phyloP scores from a whole-genome alignment of 768 basidiomycete genomes.

The Lactifluus echinatus region DNA sequence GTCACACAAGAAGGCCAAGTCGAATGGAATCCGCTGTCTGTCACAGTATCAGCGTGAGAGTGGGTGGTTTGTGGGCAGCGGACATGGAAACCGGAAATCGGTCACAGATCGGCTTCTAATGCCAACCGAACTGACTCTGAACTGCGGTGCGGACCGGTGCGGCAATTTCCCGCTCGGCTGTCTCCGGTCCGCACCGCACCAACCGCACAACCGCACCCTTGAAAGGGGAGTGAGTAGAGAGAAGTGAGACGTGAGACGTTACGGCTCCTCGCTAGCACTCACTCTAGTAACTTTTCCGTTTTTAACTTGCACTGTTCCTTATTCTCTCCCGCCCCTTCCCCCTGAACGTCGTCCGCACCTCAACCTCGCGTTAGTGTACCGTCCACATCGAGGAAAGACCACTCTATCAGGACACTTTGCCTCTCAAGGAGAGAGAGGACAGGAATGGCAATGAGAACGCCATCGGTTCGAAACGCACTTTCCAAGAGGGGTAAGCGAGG shows the following conservation, averaged over 20 bases:
- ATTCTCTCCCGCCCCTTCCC: background rate
- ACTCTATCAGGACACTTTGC: background rate
- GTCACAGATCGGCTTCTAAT: constrained; percentile 6
- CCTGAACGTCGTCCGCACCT: background rate
- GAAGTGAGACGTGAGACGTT: background rate
- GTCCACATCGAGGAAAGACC: background rate
- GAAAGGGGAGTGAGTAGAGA: background rate
- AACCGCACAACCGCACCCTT: too few relatives aligned
- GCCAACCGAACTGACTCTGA: constrained; percentile 8
- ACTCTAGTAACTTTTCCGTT: background rate
- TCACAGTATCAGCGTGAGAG: background rate
- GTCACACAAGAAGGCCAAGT: background rate
- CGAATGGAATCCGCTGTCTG: background rate
- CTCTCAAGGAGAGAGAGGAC: background rate
- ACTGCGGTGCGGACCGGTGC: background rate
- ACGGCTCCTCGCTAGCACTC: background rate
- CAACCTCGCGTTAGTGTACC: background rate
- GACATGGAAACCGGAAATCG: background rate
- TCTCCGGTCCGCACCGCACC: background rate
- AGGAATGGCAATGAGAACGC: background rate
- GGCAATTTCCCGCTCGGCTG: background rate
- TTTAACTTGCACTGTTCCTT: background rate
- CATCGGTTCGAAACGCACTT: constrained; percentile 5
- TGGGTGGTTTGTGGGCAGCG: background rate
- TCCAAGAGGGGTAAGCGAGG: constrained; percentile 13